phyloP scores from a whole-genome alignment of 1,139 yeast genomes.

The Dujonia santamariae region DNA sequence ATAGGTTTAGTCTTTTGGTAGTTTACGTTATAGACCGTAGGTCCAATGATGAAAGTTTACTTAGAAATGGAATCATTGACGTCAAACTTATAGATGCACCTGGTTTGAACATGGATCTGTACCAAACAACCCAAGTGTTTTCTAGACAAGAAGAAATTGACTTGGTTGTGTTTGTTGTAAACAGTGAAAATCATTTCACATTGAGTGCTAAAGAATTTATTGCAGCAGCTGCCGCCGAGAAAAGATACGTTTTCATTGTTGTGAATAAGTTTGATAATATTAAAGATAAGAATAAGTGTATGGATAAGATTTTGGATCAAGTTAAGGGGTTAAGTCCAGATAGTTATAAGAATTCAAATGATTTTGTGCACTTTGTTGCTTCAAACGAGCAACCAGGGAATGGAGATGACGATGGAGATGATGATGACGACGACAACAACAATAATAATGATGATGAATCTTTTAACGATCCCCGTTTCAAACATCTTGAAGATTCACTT shows the following conservation, averaged over 20 bases:
- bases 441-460: slow-evolving; percentile 15
- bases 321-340: slow-evolving; percentile 88
- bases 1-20: slow-evolving; percentile 68
- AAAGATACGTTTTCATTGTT: slow-evolving; percentile 88
- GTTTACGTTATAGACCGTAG: slow-evolving; percentile 81
- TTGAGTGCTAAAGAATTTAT: slow-evolving; percentile 92
- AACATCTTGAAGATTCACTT: slow-evolving; percentile 76
- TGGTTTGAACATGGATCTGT: slow-evolving; percentile 89
- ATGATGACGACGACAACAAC: slow-evolving; percentile 35
- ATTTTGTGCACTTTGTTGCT: slow-evolving; percentile 88
- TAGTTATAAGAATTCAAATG: slow-evolving; percentile 79
- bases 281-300: slow-evolving; percentile 75
- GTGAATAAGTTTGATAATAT: slow-evolving; percentile 90
- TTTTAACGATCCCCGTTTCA: slow-evolving; percentile 61
- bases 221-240: slow-evolving; percentile 86
- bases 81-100: slow-evolving; percentile 95
- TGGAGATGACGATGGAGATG: slow-evolving; percentile 24
- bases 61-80: slow-evolving; percentile 89
- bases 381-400: slow-evolving; percentile 18
- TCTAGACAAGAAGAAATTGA: slow-evolving; percentile 98
- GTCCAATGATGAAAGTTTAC: slow-evolving; percentile 63
- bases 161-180: slow-evolving; percentile 91
- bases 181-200: slow-evolving; percentile 95
- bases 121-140: slow-evolving; percentile 92
- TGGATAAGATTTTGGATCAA: slow-evolving; percentile 74